Conservation (phyloP, 441 rosid species). For the Capsella rubella region DNA sequence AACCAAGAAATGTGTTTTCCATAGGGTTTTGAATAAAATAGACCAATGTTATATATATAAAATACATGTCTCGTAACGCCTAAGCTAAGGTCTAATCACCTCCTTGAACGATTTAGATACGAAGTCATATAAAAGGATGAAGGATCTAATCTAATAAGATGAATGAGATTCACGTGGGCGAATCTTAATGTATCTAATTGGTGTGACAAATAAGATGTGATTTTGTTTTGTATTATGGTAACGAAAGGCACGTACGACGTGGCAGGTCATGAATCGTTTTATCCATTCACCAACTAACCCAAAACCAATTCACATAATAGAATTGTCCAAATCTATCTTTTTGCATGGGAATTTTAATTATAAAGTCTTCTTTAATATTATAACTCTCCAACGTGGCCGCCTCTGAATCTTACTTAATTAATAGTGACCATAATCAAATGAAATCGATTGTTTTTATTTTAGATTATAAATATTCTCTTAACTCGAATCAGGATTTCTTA, state of each 20-base stretch:
- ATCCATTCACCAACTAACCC: slow-evolving; percentile 6
- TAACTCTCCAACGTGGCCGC: neutral
- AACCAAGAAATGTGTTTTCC: slow-evolving; percentile 17
- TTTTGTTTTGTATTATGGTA: slow-evolving; percentile 3
- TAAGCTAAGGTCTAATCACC: no score
- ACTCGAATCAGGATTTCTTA: neutral
- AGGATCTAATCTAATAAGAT: neutral
- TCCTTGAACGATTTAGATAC: no score
- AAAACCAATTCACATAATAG: neutral
- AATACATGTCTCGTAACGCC: neutral
- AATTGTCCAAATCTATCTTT: slow-evolving; percentile 22
- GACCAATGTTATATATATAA: neutral
- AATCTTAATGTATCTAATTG: neutral
- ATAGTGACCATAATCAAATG: slow-evolving; percentile 4
- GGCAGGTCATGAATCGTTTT: slow-evolving; percentile 24
- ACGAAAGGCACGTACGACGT: slow-evolving; percentile 9
- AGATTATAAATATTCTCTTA: no score
- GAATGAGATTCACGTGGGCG: slow-evolving; percentile 26
- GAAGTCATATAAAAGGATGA: no score
- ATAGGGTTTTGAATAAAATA: slow-evolving; percentile 30
- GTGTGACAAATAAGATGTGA: slow-evolving; percentile 16
- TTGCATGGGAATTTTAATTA: slow-evolving; percentile 14
- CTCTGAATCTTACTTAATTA: neutral
- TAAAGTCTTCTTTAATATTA: no score
- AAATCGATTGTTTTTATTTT: no score